Percentiles rank a stretch among this genome's conserved stretches.
Evolutionary conservation across 805 yeast genomes (phyloP).

Genomic region (Lachancea mirantina): DNA sequence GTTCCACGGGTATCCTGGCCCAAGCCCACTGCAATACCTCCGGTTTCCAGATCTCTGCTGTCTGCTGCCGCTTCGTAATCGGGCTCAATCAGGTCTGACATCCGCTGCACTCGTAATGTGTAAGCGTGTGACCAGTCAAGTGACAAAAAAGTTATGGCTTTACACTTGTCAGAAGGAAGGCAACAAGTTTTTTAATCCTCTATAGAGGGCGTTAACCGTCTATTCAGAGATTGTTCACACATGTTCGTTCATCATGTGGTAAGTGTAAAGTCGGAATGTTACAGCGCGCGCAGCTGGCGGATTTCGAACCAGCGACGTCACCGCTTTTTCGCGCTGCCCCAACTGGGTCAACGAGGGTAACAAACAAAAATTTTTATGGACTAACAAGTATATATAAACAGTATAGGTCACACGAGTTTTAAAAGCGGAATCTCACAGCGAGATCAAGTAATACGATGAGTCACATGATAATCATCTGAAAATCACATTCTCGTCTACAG

Average conservation of each 20-base stretch:
- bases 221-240: constrained; percentile 37
- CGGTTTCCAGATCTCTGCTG: background rate
- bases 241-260: constrained; percentile 31
- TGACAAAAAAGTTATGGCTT: constrained; percentile 3
- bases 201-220: constrained; percentile 15
- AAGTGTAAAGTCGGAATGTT: constrained; percentile 3
- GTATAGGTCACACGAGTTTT: too few species aligned
- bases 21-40: background rate
- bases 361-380: constrained; percentile 2
- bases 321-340: constrained; percentile 4
- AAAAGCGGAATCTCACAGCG: too few species aligned
- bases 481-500: too few species aligned
- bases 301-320: constrained; percentile 7
- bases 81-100: constrained; percentile 19
- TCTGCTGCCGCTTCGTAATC: constrained; percentile 18
- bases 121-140: background rate
- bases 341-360: constrained; percentile 9
- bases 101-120: background rate
- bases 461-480: too few species aligned
- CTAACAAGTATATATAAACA: too few species aligned
- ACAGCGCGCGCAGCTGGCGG: constrained; percentile 4
- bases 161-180: constrained; percentile 34
- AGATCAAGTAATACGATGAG: too few species aligned
- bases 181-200: constrained; percentile 35
- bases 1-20: constrained; percentile 23